A percentile compares a stretch with the other conserved stretches of the same genome.
Evolutionary conservation across 1,139 yeast genomes (phyloP).

Genomic region (Debaryomycetaceae sp.): DNA sequence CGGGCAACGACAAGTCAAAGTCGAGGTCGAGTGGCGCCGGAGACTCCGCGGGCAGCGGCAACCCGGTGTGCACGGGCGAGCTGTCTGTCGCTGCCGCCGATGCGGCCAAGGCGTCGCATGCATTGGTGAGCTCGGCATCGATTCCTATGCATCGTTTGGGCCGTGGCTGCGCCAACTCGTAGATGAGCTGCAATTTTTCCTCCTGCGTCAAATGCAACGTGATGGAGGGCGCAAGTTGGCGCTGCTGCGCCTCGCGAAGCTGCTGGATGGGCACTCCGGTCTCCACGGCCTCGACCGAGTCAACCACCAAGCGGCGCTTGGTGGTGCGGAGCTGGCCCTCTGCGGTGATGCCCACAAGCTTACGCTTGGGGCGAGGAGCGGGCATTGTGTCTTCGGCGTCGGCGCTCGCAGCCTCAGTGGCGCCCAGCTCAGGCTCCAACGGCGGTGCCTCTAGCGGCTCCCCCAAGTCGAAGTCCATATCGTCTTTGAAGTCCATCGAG

Average conservation of each 20-base stretch:
- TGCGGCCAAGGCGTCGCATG: too few relatives aligned
- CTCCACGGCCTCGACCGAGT: slow-evolving; percentile 28
- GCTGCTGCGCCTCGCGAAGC: slow-evolving; percentile 28
- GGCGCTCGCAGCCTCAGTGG: too few relatives aligned
- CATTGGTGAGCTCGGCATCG: too few relatives aligned
- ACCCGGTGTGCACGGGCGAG: too few relatives aligned
- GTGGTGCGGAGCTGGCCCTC: slow-evolving; percentile 36
- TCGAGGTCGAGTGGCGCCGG: slow-evolving; percentile 24
- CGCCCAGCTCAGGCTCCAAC: slow-evolving; percentile 13
- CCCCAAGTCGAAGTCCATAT: slow-evolving; percentile 23
- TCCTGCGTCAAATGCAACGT: slow-evolving; percentile 25
- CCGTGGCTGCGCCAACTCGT: slow-evolving; percentile 32
- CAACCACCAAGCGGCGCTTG: slow-evolving; percentile 37
- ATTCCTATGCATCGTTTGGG: too few relatives aligned
- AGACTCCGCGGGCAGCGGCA: slow-evolving; percentile 3
- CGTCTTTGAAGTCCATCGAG: slow-evolving; percentile 20
- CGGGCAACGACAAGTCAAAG: slow-evolving; percentile 40
- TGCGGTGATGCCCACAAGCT: slow-evolving; percentile 33
- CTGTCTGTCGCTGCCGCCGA: too few relatives aligned
- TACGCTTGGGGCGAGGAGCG: slow-evolving; percentile 18
- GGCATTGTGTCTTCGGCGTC: slow-evolving; percentile 6
- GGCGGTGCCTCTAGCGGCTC: slow-evolving; percentile 29
- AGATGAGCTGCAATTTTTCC: slow-evolving; percentile 33
- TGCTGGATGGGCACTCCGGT: slow-evolving; percentile 32
- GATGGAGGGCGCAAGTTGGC: slow-evolving; percentile 14